Conservation (phyloP, 495 filamentous ascomycete species). For the Neurospora sp. region DNA sequence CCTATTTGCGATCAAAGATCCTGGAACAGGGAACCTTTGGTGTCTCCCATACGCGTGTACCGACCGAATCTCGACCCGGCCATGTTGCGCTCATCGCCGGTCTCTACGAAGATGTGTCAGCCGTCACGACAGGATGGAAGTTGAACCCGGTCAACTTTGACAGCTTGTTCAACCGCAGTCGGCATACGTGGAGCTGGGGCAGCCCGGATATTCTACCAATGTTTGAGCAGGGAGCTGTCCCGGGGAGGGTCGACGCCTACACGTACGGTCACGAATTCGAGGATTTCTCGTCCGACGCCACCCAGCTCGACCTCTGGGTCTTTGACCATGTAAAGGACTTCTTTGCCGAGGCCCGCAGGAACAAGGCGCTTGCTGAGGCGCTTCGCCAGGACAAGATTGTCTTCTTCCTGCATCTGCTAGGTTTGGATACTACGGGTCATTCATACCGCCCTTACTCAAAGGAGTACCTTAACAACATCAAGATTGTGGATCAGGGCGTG, state of each 20-base stretch:
- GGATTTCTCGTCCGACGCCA: slow-evolving; percentile 77
- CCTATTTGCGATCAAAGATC: slow-evolving; percentile 83
- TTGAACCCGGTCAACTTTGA: slow-evolving; percentile 98
- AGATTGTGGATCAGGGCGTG: slow-evolving; percentile 84
- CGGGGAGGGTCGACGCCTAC: slow-evolving; percentile 72
- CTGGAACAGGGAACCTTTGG: slow-evolving; percentile 93
- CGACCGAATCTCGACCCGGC: slow-evolving; percentile 92
- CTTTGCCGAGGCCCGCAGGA: slow-evolving; percentile 66
- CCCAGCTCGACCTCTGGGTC: slow-evolving; percentile 82
- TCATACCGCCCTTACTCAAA: slow-evolving; percentile 81
- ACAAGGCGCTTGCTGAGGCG: slow-evolving; percentile 63
- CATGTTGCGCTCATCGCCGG: slow-evolving; percentile 98
- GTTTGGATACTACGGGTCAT: slow-evolving; percentile 89
- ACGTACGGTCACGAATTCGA: slow-evolving; percentile 78
- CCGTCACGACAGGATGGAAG: slow-evolving; percentile 97
- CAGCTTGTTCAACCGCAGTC: slow-evolving; percentile 93
- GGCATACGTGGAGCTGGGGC: slow-evolving; percentile 98
- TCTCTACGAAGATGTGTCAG: slow-evolving; percentile 95
- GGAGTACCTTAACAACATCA: slow-evolving; percentile 92
- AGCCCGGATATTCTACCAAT: slow-evolving; percentile 96
- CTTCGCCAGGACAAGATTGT: slow-evolving; percentile 79
- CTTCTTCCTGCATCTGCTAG: slow-evolving; percentile 95
- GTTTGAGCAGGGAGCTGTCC: slow-evolving; percentile 91
- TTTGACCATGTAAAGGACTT: slow-evolving; percentile 86
- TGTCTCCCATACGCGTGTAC: slow-evolving; percentile 94